Evolutionary conservation across 2,329 filamentous ascomycete genomes (phyloP), one percentile per base, ranked within the genome.

Genomic region (Plectosphaerella cucumerina): DNA sequence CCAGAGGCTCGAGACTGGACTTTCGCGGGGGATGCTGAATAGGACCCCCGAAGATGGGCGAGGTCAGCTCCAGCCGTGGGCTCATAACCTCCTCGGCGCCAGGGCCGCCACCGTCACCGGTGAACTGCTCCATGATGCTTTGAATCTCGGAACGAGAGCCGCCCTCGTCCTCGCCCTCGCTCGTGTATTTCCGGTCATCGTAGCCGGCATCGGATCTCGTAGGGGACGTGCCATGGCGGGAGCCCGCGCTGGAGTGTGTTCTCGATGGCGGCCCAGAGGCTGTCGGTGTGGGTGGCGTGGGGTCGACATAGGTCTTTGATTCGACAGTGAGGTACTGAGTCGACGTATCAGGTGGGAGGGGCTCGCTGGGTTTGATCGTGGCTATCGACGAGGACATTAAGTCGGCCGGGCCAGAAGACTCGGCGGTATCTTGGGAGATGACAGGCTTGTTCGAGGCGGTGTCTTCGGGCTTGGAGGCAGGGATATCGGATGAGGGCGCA

Each of bases 41-140:
- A 3, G 84, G 75, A 47, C 77, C 78, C n/a, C 81, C 78, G 41
- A 94, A 74, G 58, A 90, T 79, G 6, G 92, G 90, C 26, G 87
- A 87, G n/a, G 90, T 83, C 53, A 93, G 80, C 67, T 93, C 91
- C 42, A 96, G 70, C 26, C 90, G 81, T 5, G 91, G 91, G 55
- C 91, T 96, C 90, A 96, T 96, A 63, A 96, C 90, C 67, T 95
- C 90, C 47, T 93, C 86, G 54, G 81, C 84, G 5, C 79, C 86
- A 2, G 85, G 87, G 0, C 85, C 89, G 48, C 84, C 83, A 23
- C 83, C 83, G 47, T 83, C 83, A 62, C 89, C 85, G 59, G 87
- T 86, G 60, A 97, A 97, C 69, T 97, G 94, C 56, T 90, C 90
- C 90, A 99, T 97, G 66, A 99, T 97, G 65, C 82, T 96, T 70